Evolutionary conservation across 495 filamentous ascomycete species (phyloP).

Genomic region (Schizothecium vesticola): DNA sequence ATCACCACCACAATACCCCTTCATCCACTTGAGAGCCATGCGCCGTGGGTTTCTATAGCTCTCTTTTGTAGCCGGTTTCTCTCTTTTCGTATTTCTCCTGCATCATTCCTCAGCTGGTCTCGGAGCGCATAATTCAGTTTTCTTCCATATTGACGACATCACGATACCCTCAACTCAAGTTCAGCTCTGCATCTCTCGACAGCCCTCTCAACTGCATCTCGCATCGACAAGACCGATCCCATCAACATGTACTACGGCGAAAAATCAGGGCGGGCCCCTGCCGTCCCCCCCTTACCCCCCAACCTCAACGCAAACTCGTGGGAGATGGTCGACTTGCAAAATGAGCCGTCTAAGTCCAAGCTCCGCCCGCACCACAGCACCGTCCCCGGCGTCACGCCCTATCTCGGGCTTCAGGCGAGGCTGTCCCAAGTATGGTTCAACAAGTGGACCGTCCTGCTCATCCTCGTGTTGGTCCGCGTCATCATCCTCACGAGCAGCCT

Average conservation of each 20-base stretch:
- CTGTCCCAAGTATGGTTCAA: slow-evolving; percentile 97
- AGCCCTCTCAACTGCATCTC: not conserved
- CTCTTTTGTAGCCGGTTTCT: slow-evolving; percentile 1
- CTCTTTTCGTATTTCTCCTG: slow-evolving; percentile 9
- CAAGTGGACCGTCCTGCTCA: slow-evolving; percentile 85
- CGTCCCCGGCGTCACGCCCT: slow-evolving; percentile 64
- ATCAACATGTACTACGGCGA: slow-evolving; percentile 24
- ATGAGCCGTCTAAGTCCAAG: not conserved
- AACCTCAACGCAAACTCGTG: slow-evolving; percentile 24
- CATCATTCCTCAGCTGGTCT: slow-evolving; percentile 19
- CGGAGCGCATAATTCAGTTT: not conserved
- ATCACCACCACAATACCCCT: not conserved
- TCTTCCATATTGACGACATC: slow-evolving; percentile 1
- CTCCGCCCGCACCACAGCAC: slow-evolving; percentile 24
- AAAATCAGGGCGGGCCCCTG: slow-evolving; percentile 19
- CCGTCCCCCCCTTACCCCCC: slow-evolving; percentile 18
- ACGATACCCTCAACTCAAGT: not conserved
- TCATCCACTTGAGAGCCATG: not conserved
- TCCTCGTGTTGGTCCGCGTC: slow-evolving; percentile 76
- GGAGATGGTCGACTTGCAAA: slow-evolving; percentile 19
- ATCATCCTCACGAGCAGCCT: slow-evolving; percentile 67
- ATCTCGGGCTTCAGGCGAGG: slow-evolving; percentile 82
- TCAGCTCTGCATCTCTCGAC: not conserved
- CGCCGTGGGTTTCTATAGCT: not conserved
- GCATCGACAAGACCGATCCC: slow-evolving; percentile 6